phyloP scores from a whole-genome alignment of 2,329 filamentous ascomycete genomes.

The Colletotrichum cuscutae region DNA sequence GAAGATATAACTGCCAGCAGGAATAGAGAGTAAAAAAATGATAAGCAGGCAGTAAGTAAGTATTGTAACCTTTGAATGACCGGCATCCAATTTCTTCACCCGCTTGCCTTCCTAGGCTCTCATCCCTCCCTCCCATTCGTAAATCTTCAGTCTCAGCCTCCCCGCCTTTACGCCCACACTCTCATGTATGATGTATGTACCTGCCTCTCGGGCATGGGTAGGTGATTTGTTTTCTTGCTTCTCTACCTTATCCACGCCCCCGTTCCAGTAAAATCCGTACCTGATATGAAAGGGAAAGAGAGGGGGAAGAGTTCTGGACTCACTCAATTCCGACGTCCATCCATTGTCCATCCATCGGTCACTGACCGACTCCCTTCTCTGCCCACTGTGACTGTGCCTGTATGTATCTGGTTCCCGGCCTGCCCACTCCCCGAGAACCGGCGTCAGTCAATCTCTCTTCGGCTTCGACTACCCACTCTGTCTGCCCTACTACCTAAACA shows the following conservation, averaged over 20 bases:
- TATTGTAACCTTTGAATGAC: too few relatives aligned
- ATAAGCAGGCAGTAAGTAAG: too few relatives aligned
- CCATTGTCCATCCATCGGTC: neutral
- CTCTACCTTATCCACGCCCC: neutral
- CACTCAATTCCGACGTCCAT: slow-evolving; percentile 27
- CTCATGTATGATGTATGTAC: too few relatives aligned
- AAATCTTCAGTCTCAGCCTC: neutral
- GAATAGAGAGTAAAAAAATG: too few relatives aligned
- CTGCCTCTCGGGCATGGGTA: neutral
- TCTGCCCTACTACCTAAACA: neutral
- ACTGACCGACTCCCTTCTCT: neutral
- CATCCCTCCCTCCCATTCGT: neutral
- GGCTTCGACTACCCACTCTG: neutral
- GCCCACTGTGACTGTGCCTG: neutral
- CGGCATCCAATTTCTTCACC: too few relatives aligned
- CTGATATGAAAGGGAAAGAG: neutral
- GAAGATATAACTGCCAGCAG: too few relatives aligned
- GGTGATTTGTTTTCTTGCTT: neutral
- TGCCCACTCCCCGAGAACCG: slow-evolving; percentile 10
- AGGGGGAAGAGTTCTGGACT: slow-evolving; percentile 16
- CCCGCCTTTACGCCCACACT: slow-evolving; percentile 1
- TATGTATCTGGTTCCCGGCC: neutral
- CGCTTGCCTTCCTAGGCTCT: neutral
- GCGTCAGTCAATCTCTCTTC: slow-evolving; percentile 8
- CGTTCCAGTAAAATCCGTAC: neutral